phyloP scores from a whole-genome alignment of 192 early-diverging fungal genomes.

The Backusella parvicylindrica region DNA sequence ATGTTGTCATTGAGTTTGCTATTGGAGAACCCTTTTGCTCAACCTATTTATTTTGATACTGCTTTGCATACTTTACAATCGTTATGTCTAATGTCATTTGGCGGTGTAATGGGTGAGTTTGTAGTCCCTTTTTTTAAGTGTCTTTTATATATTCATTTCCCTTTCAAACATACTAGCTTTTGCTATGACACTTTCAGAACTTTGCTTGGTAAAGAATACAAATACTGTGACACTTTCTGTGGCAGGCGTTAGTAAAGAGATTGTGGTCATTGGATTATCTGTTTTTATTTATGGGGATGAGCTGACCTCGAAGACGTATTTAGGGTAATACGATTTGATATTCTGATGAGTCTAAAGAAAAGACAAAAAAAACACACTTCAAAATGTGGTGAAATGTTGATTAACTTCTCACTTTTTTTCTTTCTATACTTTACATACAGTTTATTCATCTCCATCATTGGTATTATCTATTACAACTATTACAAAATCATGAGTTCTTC shows the following conservation, averaged over 20 bases:
- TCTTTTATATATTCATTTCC: background rate
- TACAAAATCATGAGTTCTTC: conserved; percentile 15
- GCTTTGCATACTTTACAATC: conserved; percentile 37
- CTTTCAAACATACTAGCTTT: conserved; percentile 51
- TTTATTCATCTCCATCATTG: conserved; percentile 36
- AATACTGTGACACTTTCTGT: conserved; percentile 75
- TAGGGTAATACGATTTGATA: conserved; percentile 51
- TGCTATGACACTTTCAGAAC: conserved; percentile 73
- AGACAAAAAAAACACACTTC: background rate
- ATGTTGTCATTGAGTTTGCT: conserved; percentile 56
- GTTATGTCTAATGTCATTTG: conserved; percentile 46
- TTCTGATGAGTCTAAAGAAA: background rate
- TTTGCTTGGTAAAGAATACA: conserved; percentile 66
- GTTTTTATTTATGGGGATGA: conserved; percentile 66
- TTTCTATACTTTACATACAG: background rate
- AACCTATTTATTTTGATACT: conserved; percentile 47
- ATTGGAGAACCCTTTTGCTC: conserved; percentile 53
- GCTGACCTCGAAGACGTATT: conserved; percentile 59
- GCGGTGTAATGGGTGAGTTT: conserved; percentile 55
- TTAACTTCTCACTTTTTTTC: background rate
- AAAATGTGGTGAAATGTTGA: background rate
- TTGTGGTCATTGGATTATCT: conserved; percentile 68
- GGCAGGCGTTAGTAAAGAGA: conserved; percentile 71
- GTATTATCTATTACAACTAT: conserved; percentile 45
- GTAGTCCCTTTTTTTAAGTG: background rate